Conservation (phyloP, 345 rosid genomes). For the Pugionium cornutum region DNA sequence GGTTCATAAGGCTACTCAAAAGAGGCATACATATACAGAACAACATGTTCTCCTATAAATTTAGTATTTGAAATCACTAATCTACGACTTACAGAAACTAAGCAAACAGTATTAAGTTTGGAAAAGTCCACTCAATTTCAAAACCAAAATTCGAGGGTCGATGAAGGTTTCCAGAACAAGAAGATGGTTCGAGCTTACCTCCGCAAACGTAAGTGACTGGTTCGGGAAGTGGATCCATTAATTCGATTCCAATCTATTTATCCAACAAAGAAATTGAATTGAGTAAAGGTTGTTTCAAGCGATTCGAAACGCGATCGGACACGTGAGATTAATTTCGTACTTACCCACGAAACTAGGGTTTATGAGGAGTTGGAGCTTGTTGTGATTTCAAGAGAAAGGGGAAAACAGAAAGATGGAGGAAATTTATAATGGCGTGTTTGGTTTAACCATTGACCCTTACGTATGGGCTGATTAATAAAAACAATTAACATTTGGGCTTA, state of each 20-base stretch:
- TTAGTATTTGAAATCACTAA: slow-evolving; percentile 9
- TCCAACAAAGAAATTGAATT: slow-evolving; percentile 5
- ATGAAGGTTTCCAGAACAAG: slow-evolving; percentile 4
- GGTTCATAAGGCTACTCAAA: slow-evolving; percentile 32
- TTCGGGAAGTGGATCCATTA: slow-evolving; percentile 84
- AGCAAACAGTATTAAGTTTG: not conserved
- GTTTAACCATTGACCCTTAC: not conserved
- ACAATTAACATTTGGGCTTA: not conserved
- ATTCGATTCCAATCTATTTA: slow-evolving; percentile 8
- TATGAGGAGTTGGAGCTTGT: slow-evolving; percentile 5
- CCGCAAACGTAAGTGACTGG: slow-evolving; percentile 89
- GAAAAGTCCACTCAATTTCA: not conserved
- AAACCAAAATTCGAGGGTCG: no score
- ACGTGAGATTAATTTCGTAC: not conserved
- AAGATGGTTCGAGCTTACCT: slow-evolving; percentile 44
- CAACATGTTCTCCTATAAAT: not conserved
- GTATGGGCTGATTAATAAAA: not conserved
- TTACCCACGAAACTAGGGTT: slow-evolving; percentile 28
- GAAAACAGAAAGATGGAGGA: not conserved
- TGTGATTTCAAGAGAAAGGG: not conserved
- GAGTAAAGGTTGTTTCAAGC: not conserved
- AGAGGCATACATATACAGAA: slow-evolving; percentile 1
- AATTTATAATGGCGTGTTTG: not conserved
- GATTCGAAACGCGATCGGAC: not conserved
- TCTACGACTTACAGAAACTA: slow-evolving; percentile 3